Evolutionary conservation across 2,329 filamentous ascomycete genomes (phyloP), one percentile per base, ranked within the genome.

Genomic region (Neopestalotiopsis rosae): DNA sequence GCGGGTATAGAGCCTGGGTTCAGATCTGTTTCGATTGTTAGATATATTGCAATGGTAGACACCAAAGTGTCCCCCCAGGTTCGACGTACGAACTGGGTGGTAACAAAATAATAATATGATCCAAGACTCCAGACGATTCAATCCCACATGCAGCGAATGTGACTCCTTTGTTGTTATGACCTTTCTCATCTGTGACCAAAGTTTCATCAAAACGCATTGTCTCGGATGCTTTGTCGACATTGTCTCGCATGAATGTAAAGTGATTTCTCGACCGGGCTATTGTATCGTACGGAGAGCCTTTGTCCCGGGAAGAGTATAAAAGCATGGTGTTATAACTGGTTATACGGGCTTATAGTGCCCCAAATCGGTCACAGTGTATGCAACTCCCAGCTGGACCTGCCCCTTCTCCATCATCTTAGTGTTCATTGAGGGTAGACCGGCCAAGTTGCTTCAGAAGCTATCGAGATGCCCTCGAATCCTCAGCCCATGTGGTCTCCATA

Each of bases 1-100:
- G 10, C 30, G 24, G 24, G 57, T 59, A 59, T 59, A 59, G 57
- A 59, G 57, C 30, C 57, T 52, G 45, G 34, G 45, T 52, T 52
- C 45, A 52, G 45, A 52, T 52, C 45, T 52, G 45, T n/a, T 52
- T 52, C n/a, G 45, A 52, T 20, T 52, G 45, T 52, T 52, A 52
- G 45, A 52, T 52, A 52, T 52, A 52, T 52, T 52, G 45, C 45
- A 52, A 52, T 52, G 45, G 45, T 20, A 20, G 45, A 52, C 17
- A 52, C 45, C 45, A 52, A 52, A 17, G 45, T 20, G 45, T 52
- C 45, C 45, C n/a, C 17, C 45, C n/a, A 52, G 3, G 45, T 20
- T 52, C 45, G 45, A 52, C 17, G n/a, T 17, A 52, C n/a, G 45
- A 52, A 20, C 17, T 52, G 45, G 45, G 45, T 20, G 45, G n/a